A percentile compares a stretch with the other conserved stretches of the same genome.
Conservation (phyloP, 257 asterid genomes). For the Penstemon eatonii region DNA sequence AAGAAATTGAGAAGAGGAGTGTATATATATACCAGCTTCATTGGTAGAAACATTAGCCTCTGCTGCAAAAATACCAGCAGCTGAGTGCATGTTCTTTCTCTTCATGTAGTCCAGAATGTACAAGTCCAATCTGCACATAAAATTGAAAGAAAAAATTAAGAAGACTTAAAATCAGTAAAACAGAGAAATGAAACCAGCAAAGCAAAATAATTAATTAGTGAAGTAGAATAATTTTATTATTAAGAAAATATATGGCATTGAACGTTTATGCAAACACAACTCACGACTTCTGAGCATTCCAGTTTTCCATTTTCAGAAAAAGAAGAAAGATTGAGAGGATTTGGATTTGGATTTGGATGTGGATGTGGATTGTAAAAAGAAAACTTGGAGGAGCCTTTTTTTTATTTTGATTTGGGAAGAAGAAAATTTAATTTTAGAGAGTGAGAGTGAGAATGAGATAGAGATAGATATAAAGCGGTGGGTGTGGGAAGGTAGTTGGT, state of each 20-base stretch:
- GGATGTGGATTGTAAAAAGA: no score
- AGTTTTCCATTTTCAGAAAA: conserved; percentile 8
- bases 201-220: no score
- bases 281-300: conserved; percentile 27
- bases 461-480: background rate
- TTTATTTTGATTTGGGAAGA: background rate
- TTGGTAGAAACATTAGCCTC: conserved; percentile 26
- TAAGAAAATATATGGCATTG: background rate
- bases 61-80: conserved; percentile 35
- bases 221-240: no score
- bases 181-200: background rate
- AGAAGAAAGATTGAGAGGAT: background rate
- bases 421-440: background rate
- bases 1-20: background rate
- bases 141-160: background rate
- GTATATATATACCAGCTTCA: conserved; percentile 20
- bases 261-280: background rate
- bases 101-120: conserved; percentile 32
- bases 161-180: background rate
- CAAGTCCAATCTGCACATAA: conserved; percentile 20
- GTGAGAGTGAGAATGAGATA: background rate
- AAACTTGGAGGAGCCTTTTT: background rate
- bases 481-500: background rate
- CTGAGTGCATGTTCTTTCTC: conserved; percentile 26
- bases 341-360: background rate